These are phyloP conservation scores for Pestalotiopsis sp. DNA, from an alignment of 2,329 filamentous ascomycete species.

Conservation along the genomic window DNA sequence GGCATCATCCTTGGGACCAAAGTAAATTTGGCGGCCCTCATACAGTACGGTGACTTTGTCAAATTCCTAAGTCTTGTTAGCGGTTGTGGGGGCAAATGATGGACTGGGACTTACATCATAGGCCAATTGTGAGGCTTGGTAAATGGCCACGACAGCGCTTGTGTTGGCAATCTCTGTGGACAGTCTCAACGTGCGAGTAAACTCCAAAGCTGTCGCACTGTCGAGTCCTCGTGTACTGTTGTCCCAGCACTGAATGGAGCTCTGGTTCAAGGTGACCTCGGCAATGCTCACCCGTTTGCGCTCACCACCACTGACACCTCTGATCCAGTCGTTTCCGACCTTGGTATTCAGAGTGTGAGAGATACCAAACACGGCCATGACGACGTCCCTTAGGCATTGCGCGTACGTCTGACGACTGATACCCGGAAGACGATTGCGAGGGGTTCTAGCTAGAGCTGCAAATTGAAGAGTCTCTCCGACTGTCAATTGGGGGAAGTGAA, in stretches of 20 bases:
- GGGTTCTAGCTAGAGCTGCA: slow-evolving; percentile 63
- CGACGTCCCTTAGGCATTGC: slow-evolving; percentile 42
- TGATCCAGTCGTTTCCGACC: slow-evolving; percentile 69
- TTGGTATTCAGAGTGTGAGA: slow-evolving; percentile 66
- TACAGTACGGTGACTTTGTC: slow-evolving; percentile 58
- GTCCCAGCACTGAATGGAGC: slow-evolving; percentile 67
- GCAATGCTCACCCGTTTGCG: slow-evolving; percentile 68
- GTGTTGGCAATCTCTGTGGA: slow-evolving; percentile 3
- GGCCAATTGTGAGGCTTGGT: slow-evolving; percentile 3
- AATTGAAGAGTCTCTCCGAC: slow-evolving; percentile 67
- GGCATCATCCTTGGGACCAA: slow-evolving; percentile 59
- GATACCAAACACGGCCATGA: slow-evolving; percentile 65
- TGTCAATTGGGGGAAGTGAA: slow-evolving; percentile 67
- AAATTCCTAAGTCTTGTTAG: background rate
- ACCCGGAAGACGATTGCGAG: slow-evolving; percentile 61
- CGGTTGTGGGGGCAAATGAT: background rate
- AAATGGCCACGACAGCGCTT: slow-evolving; percentile 18
- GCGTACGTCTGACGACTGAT: slow-evolving; percentile 54
- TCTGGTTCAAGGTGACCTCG: slow-evolving; percentile 58
- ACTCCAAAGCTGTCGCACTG: slow-evolving; percentile 75
- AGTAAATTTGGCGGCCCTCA: slow-evolving; percentile 69
- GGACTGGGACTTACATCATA: background rate
- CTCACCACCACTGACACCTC: slow-evolving; percentile 76
- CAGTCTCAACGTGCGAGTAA: slow-evolving; percentile 67
- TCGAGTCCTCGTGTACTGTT: slow-evolving; percentile 77